Percentiles rank a stretch among this genome's conserved stretches.
These are phyloP conservation scores for Pelargonium australe DNA, from an alignment of 441 rosid genomes.

Conservation along the genomic window DNA sequence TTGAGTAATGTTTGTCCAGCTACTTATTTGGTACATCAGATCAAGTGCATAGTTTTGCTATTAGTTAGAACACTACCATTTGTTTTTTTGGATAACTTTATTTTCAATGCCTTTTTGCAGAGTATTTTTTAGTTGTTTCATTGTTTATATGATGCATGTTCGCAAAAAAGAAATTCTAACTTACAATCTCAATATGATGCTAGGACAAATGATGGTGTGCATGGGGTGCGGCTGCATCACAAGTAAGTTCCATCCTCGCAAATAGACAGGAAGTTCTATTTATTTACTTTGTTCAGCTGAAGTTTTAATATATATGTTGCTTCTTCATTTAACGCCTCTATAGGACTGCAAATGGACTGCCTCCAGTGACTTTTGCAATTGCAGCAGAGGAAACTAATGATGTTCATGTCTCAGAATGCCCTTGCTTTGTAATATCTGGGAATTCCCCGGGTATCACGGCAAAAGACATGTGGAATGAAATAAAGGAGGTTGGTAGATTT, in stretches of 20 bases:
- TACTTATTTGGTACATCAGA: neutral
- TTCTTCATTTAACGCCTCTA: constrained; percentile 4
- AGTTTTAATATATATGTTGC: neutral
- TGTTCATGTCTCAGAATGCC: constrained; percentile 62
- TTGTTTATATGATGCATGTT: constrained; percentile 2
- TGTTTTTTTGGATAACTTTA: neutral
- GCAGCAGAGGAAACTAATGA: constrained; percentile 58
- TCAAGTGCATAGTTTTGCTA: no score
- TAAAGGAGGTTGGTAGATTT: constrained; percentile 53
- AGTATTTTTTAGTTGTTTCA: constrained; percentile 5
- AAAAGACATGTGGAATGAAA: constrained; percentile 72
- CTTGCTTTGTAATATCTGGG: constrained; percentile 63
- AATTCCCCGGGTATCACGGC: constrained; percentile 61
- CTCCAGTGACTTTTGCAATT: constrained; percentile 62
- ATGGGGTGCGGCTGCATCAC: constrained; percentile 67
- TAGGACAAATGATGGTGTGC: constrained; percentile 71
- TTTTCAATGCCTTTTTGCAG: neutral
- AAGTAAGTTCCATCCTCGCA: constrained; percentile 39
- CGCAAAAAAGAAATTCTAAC: constrained; percentile 15
- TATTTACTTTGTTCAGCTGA: neutral
- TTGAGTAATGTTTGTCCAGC: neutral
- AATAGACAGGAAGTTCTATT: constrained; percentile 3
- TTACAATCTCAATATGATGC: constrained; percentile 20
- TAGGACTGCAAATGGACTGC: constrained; percentile 57
- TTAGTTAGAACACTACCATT: neutral